Evolutionary conservation across 371 early-diverging fungal species (phyloP), one percentile per base, ranked within the genome.

Genomic region (Rhizopus sp.): DNA sequence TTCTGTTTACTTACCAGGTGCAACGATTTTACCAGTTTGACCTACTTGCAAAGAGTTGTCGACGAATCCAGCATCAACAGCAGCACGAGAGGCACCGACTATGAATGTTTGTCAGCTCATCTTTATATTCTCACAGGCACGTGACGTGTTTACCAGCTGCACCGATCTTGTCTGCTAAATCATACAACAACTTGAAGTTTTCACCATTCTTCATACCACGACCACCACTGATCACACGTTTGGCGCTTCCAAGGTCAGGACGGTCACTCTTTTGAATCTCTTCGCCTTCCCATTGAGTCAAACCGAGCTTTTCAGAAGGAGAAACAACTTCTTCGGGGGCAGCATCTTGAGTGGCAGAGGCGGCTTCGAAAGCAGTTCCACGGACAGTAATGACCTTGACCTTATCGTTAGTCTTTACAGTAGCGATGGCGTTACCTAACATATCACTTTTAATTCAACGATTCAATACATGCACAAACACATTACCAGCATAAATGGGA

Each of bases 11-110:
- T 63, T 74, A 76, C 85, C 87, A 45, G 98, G 98, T 15, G 98
- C 98, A 60, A 98, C 90, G 57, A 97, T 94, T 81, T 97, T 97
- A 60, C 98, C 98, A 10, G 98, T 98, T 78, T 98, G 98, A 13
- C 98, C 98, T 49, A 98, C 93, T 82, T 98, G 97, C 45, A 97
- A 78, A 31, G 94, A 93, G 81, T 98, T 97, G 75, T 89, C 90
- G 57, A 93, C 96, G 78, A 88, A 98, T 38, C 97, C 97, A 54
- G 96, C 94, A 84, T 98, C 98, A 29, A 97, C 97, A 50, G 98
- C 98, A 59, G 97, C 98, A 66, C 98, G 93, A 55, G 97, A 96
- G 23, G 97, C 98, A 66, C 97, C 97, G 46, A 97, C 97, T 92
- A 44, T 8, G 13, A 52, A 48, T 17, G 7, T 49, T 16, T 52